Evolutionary conservation across 768 basidiomycete species (phyloP), one percentile per base, ranked within the genome.

Genomic region (Podaxis mareebaensis): DNA sequence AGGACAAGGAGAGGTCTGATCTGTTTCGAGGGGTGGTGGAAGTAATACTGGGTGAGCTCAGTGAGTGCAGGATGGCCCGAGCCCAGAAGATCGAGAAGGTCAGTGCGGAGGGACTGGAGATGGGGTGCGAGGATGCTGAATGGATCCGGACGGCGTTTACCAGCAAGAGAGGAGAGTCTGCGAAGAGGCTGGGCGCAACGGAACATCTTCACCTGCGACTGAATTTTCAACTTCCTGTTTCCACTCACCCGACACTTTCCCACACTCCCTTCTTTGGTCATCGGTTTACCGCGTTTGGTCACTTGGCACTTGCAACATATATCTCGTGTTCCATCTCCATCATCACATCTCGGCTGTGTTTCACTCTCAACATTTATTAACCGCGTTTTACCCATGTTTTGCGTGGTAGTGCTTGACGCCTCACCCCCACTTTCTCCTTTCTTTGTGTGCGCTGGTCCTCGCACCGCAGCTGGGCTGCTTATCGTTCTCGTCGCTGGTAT

Each of bases 31-130:
- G 89, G 89, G 66, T 92, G 91, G 40, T 85, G 81, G 74, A 97
- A 97, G 79, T 98, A 97, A 75, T 98, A 96, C 65, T 93, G 87
- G 1, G 95, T 91, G 58, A 96, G 88, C 67, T 92, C 86, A 63
- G 88, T 87, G 58, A 97, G 84, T 0, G 87, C 84, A 15, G 94
- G 90, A 73, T 96, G 90, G 4, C 91, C 90, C 11, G 92, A 92
- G 17, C 90, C 90, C 11, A 98, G 83, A 62, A 98, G 82, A 63
- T 80, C 76, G 65, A 93, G 80, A 17, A 97, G 77, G 20, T 85
- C 87, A 3, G 82, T 79, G 58, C 90, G 87, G 39, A 97, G 79
- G 61, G 83, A 78, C 36, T 81, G 67, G 48, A 97, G 81, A 70
- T 95, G 89, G 2, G 86, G 78, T 15, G 85, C 83, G 61, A 96